Conservation (phyloP, 305 asterid genomes). For the Stenogyne calaminthoides region DNA sequence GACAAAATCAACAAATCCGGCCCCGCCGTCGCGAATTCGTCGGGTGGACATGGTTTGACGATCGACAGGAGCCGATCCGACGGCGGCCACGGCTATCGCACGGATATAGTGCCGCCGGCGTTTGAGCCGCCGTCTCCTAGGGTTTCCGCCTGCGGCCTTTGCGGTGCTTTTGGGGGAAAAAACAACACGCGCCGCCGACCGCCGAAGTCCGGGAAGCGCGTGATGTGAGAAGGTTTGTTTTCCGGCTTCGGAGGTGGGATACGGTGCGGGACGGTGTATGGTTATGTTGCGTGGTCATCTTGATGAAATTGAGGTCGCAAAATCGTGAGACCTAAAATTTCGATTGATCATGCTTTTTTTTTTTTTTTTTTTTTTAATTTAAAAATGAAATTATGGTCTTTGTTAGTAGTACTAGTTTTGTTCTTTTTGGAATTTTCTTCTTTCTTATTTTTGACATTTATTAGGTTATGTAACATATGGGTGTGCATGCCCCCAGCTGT, state of each 20-base stretch:
- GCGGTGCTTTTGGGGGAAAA: constrained; percentile 59
- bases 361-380: background rate
- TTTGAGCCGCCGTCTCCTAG: constrained; percentile 93
- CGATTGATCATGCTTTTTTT: background rate
- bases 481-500: too few species aligned
- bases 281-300: background rate
- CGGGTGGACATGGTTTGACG: constrained; percentile 40
- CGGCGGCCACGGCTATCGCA: constrained; percentile 64
- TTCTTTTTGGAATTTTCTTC: background rate
- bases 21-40: constrained; percentile 25
- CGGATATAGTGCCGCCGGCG: constrained; percentile 77
- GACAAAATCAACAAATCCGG: constrained; percentile 20
- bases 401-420: background rate
- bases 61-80: constrained; percentile 80
- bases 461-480: constrained; percentile 21
- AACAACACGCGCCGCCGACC: constrained; percentile 60
- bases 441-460: constrained; percentile 8
- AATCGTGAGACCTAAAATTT: background rate
- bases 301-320: constrained; percentile 19
- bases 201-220: constrained; percentile 62
- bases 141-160: constrained; percentile 88
- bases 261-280: constrained; percentile 14
- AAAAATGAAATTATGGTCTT: background rate
- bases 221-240: constrained; percentile 37
- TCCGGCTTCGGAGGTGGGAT: background rate